Evolutionary conservation across 495 filamentous ascomycete species (phyloP).

Genomic region (Lasiosphaeriaceae sp.): DNA sequence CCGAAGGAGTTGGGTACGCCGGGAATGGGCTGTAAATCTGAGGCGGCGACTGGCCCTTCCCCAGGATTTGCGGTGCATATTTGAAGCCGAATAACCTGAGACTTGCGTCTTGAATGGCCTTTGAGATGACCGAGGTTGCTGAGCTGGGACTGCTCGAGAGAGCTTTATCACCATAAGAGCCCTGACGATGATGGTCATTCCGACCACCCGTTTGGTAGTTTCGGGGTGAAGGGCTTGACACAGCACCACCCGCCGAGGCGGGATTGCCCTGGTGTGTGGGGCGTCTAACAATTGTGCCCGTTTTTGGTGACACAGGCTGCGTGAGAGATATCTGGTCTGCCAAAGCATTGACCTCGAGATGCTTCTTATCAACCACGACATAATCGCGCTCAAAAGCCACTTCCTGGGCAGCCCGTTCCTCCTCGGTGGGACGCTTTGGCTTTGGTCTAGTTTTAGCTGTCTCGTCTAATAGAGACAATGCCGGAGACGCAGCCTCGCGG

Average conservation of each 20-base stretch:
- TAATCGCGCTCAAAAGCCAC: slow-evolving; percentile 90
- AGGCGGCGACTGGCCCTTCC: slow-evolving; percentile 72
- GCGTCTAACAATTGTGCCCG: slow-evolving; percentile 45
- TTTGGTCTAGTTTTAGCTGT: slow-evolving; percentile 11
- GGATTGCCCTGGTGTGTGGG: slow-evolving; percentile 64
- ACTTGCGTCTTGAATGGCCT: slow-evolving; percentile 91
- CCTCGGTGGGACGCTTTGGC: slow-evolving; percentile 47
- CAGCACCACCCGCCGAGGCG: no score
- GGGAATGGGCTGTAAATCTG: slow-evolving; percentile 78
- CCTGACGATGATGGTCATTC: slow-evolving; percentile 59
- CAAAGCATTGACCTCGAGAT: slow-evolving; percentile 94
- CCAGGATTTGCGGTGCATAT: slow-evolving; percentile 61
- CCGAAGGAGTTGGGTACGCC: slow-evolving; percentile 66
- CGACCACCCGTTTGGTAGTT: slow-evolving; percentile 68
- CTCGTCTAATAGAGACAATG: slow-evolving; percentile 12
- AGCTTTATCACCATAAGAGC: slow-evolving; percentile 69
- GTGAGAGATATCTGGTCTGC: slow-evolving; percentile 87
- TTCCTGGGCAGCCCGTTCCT: slow-evolving; percentile 77
- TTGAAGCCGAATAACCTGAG: slow-evolving; percentile 74
- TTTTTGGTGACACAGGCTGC: slow-evolving; percentile 42
- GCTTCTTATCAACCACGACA: slow-evolving; percentile 90
- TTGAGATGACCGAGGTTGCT: slow-evolving; percentile 84
- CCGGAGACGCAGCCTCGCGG: slow-evolving; percentile 16
- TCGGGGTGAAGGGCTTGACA: slow-evolving; percentile 52
- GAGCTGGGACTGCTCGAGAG: slow-evolving; percentile 73